These are phyloP conservation scores for Colletotrichum truncatum DNA, from an alignment of 2,329 filamentous ascomycete genomes.

Conservation along the genomic window DNA sequence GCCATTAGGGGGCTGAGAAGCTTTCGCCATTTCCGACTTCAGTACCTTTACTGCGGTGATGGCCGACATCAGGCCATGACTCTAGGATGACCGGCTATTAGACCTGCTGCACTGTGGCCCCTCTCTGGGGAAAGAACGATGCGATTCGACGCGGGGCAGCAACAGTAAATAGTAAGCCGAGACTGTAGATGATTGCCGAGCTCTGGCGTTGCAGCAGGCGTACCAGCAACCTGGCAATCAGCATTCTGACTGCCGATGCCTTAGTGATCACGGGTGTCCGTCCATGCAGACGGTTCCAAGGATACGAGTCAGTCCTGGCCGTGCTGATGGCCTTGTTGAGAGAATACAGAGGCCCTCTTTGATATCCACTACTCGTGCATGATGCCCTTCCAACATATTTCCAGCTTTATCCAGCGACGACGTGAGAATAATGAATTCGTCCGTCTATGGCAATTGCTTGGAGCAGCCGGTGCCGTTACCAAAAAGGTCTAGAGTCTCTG, in stretches of 20 bases:
- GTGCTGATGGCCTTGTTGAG: neutral
- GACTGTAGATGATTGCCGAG: neutral
- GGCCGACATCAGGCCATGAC: neutral
- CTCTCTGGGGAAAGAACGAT: neutral
- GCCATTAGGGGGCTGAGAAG: neutral
- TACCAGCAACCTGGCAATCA: neutral
- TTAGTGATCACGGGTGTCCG: neutral
- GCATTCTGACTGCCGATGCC: neutral
- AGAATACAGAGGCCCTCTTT: neutral
- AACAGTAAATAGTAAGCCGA: neutral
- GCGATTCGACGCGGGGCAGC: neutral
- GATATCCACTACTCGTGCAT: neutral
- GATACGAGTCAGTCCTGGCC: neutral
- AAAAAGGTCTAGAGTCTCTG: neutral
- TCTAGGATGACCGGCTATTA: neutral
- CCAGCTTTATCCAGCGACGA: neutral
- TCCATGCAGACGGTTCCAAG: neutral
- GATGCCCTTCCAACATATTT: neutral
- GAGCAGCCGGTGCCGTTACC: neutral
- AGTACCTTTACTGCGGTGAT: neutral
- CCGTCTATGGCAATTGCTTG: neutral
- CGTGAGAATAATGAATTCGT: neutral
- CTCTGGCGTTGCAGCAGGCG: constrained; percentile 1
- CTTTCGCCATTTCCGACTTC: constrained; percentile 19
- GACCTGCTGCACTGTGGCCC: neutral